A percentile compares a stretch with the other conserved stretches of the same genome.
phyloP scores from a whole-genome alignment of 768 basidiomycete genomes.

The Rickenella mellea region DNA sequence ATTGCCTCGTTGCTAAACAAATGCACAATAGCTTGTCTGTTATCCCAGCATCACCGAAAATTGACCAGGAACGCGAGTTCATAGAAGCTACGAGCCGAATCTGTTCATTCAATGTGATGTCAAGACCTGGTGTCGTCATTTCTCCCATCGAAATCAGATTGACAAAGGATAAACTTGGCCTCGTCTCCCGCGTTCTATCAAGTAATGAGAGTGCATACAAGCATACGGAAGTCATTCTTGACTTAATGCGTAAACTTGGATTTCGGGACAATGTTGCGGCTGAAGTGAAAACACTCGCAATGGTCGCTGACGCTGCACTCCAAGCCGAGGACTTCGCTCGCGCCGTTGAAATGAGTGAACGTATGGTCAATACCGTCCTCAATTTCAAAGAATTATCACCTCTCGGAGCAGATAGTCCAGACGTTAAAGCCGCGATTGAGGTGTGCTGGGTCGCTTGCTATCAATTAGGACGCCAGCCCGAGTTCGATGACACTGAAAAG shows the following conservation, averaged over 20 bases:
- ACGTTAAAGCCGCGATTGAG: constrained; percentile 43
- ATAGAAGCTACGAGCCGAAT: constrained; percentile 97
- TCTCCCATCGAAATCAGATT: constrained; percentile 91
- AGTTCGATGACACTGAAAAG: constrained; percentile 57
- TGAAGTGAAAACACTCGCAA: constrained; percentile 74
- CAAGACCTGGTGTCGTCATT: constrained; percentile 66
- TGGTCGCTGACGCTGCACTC: constrained; percentile 84
- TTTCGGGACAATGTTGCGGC: constrained; percentile 62
- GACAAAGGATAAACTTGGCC: constrained; percentile 77
- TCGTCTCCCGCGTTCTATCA: constrained; percentile 81
- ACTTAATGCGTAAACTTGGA: constrained; percentile 84
- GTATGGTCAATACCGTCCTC: constrained; percentile 60
- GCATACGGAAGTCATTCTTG: constrained; percentile 86
- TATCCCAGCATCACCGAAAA: constrained; percentile 48
- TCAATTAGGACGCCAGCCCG: constrained; percentile 76
- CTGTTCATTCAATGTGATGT: constrained; percentile 80
- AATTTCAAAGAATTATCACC: constrained; percentile 30
- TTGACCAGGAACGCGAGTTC: constrained; percentile 74
- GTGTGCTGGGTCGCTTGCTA: constrained; percentile 89
- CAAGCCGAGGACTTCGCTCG: constrained; percentile 70
- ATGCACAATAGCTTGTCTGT: constrained; percentile 56
- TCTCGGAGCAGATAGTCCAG: constrained; percentile 23
- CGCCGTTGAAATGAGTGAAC: constrained; percentile 62
- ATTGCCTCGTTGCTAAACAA: constrained; percentile 1
- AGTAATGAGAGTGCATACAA: constrained; percentile 83